Percentiles rank a stretch among this genome's conserved stretches.
Evolutionary conservation across 139 green algal species (phyloP).

Genomic region (Closterium sp.): DNA sequence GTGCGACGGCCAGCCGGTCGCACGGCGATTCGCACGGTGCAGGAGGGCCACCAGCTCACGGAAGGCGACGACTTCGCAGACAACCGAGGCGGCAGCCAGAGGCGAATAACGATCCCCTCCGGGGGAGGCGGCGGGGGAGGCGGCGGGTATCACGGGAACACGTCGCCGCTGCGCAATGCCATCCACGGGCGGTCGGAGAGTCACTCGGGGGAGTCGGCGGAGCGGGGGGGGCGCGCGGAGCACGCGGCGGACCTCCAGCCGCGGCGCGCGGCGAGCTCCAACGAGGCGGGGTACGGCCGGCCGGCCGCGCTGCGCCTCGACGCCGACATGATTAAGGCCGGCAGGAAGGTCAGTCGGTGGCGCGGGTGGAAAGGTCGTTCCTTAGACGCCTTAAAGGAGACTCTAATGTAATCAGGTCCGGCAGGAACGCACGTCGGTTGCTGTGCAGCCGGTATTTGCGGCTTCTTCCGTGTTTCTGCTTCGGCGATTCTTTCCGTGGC

Average conservation of each 20-base stretch:
- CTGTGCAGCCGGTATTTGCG: too few species aligned
- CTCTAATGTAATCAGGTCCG: not conserved
- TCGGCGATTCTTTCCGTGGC: not conserved
- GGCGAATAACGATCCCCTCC: not conserved
- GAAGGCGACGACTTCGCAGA: not conserved
- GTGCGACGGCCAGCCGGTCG: not conserved
- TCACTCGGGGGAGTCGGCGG: not conserved
- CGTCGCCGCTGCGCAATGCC: not conserved
- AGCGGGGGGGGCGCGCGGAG: not conserved
- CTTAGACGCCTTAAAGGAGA: not conserved
- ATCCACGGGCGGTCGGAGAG: not conserved
- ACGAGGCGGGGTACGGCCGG: not conserved
- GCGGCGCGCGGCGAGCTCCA: not conserved
- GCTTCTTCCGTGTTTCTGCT: too few species aligned
- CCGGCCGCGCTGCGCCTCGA: not conserved
- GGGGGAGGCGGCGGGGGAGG: not conserved
- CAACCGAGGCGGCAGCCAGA: not conserved
- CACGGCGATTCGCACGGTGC: not conserved
- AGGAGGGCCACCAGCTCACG: not conserved
- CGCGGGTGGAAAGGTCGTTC: not conserved
- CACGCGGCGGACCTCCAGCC: not conserved
- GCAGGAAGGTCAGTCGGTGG: not conserved
- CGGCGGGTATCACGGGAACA: not conserved
- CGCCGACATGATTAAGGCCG: not conserved
- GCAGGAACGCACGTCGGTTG: not conserved